These are phyloP conservation scores for Annulohypoxylon moriforme DNA, from an alignment of 495 filamentous ascomycete genomes.

Conservation along the genomic window DNA sequence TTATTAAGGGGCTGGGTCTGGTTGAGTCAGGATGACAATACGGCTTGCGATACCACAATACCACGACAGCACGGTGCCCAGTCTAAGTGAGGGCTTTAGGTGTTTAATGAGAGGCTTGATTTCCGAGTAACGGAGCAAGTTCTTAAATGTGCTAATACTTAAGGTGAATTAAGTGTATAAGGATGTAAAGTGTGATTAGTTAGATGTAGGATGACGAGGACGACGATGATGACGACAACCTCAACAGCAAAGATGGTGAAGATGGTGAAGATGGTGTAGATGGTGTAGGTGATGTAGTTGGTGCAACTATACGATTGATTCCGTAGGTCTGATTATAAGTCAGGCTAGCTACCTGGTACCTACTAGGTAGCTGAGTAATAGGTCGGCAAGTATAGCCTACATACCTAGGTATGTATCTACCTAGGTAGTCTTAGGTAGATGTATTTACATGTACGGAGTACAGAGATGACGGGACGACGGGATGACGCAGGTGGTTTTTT, in stretches of 20 bases:
- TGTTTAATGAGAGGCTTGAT: background rate
- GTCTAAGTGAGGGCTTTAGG: background rate
- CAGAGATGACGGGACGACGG: background rate
- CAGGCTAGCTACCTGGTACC: background rate
- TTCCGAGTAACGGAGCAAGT: background rate
- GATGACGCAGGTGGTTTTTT: slow-evolving; percentile 10
- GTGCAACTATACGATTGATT: no score
- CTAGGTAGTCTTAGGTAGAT: no score
- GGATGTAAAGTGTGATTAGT: background rate
- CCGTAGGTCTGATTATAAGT: background rate
- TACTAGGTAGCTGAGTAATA: no score
- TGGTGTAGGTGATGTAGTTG: background rate
- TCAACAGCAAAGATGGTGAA: background rate
- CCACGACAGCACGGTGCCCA: background rate
- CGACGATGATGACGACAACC: slow-evolving; percentile 3
- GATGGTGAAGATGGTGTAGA: background rate
- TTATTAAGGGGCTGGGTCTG: background rate
- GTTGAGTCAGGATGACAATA: background rate
- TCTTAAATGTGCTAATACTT: background rate
- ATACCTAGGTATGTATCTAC: no score
- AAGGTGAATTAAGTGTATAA: background rate
- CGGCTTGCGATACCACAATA: background rate
- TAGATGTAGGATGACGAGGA: background rate
- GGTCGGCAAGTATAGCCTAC: no score
- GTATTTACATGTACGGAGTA: background rate